These are phyloP conservation scores for Ophiobolus disseminans DNA, from an alignment of 2,329 filamentous ascomycete genomes.

Conservation along the genomic window DNA sequence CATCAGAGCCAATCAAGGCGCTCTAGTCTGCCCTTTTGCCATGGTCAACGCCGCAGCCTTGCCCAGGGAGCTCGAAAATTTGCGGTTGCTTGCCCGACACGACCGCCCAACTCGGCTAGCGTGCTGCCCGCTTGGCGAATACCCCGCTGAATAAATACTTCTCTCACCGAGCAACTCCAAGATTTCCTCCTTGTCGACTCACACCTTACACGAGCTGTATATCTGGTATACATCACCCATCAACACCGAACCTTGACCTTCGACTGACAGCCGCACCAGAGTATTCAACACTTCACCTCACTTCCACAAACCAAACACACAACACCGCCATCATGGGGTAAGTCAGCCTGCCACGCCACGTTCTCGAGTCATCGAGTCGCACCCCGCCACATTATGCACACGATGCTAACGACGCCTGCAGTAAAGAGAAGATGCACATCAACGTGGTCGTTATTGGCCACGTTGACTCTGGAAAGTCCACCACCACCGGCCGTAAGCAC, in stretches of 20 bases:
- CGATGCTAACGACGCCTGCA: constrained; percentile 54
- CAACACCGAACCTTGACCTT: background rate
- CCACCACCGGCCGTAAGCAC: constrained; percentile 80
- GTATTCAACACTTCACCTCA: constrained; percentile 43
- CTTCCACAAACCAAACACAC: constrained; percentile 36
- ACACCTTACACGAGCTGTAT: constrained; percentile 16
- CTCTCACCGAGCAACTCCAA: background rate
- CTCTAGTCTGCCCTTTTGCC: no score
- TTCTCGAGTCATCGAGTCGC: constrained; percentile 21
- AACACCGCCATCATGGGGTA: constrained; percentile 68
- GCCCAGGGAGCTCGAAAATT: no score
- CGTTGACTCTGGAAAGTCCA: constrained; percentile 99
- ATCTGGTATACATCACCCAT: constrained; percentile 6
- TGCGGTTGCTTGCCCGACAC: no score
- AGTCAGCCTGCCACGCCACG: constrained; percentile 47
- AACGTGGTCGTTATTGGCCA: constrained; percentile 98
- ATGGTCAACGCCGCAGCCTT: no score
- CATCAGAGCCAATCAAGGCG: no score
- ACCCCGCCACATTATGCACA: constrained; percentile 12
- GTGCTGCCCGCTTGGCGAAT: no score
- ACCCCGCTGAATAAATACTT: background rate
- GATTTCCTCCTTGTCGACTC: background rate
- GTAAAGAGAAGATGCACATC: constrained; percentile 97
- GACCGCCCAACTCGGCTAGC: no score
- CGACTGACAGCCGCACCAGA: constrained; percentile 9